Conservation (phyloP, 176 grass and related monocot genomes). For the Dendrocalamus sinicus region DNA sequence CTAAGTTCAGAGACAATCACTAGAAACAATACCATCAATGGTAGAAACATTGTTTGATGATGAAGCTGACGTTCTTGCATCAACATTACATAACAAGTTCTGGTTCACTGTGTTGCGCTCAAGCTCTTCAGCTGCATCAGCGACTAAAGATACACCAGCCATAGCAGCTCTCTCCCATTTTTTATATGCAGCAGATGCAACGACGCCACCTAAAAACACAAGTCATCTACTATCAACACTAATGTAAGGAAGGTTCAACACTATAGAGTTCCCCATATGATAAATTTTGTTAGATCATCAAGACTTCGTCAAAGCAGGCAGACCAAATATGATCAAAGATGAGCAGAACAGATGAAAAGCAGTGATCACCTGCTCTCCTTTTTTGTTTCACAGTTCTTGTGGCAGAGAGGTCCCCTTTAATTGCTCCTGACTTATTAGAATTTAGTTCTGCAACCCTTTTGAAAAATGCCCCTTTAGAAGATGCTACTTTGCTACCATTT, state of each 20-base stretch:
- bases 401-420: constrained; percentile 69
- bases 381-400: constrained; percentile 88
- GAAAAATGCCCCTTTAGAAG: constrained; percentile 65
- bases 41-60: constrained; percentile 51
- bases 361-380: constrained; percentile 70
- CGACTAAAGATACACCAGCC: constrained; percentile 97
- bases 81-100: constrained; percentile 37
- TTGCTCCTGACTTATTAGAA: constrained; percentile 56
- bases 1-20: constrained; percentile 7
- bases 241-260: constrained; percentile 33
- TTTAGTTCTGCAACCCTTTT: constrained; percentile 62
- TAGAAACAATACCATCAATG: constrained; percentile 55
- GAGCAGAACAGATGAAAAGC: constrained; percentile 40
- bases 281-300: constrained; percentile 8
- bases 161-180: constrained; percentile 98
- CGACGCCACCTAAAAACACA: constrained; percentile 53
- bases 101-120: constrained; percentile 54
- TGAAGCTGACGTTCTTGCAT: constrained; percentile 44
- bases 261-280: constrained; percentile 29
- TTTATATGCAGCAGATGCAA: constrained; percentile 81
- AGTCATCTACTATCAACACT: constrained; percentile 41
- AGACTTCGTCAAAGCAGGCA: constrained; percentile 20
- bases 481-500: constrained; percentile 65
- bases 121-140: constrained; percentile 97
- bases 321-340: constrained; percentile 35